Percentiles rank a stretch among this genome's conserved stretches.
phyloP scores from a whole-genome alignment of 306 rosid species.

The Pueraria montana region DNA sequence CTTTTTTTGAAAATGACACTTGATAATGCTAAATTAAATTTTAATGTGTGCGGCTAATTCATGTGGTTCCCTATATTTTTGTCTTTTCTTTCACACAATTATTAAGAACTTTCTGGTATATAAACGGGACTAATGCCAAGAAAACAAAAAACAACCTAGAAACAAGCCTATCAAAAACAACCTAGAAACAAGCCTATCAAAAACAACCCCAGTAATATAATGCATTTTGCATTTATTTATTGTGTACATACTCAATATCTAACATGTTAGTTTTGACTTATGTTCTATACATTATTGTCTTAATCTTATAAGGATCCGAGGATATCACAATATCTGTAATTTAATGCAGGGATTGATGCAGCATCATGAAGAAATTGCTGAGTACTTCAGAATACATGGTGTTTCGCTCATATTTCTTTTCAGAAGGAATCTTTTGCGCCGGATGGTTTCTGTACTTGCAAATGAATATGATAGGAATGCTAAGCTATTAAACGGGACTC shows the following conservation, averaged over 20 bases:
- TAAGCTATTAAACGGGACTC: conserved; percentile 89
- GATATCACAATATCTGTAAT: conserved; percentile 23
- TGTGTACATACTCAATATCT: conserved; percentile 16
- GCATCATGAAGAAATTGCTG: conserved; percentile 77
- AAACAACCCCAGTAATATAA: neutral
- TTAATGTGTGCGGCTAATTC: neutral
- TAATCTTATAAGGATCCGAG: neutral
- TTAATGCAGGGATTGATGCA: conserved; percentile 89
- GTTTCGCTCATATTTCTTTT: conserved; percentile 90
- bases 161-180: conserved; percentile 12
- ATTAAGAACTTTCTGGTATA: conserved; percentile 7
- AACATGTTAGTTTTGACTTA: conserved; percentile 1
- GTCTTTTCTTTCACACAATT: conserved; percentile 24
- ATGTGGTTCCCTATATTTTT: conserved; percentile 33
- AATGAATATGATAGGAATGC: conserved; percentile 81
- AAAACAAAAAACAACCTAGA: conserved; percentile 10
- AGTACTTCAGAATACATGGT: conserved; percentile 81
- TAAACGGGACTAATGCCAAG: neutral
- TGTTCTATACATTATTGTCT: conserved; percentile 33
- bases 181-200: neutral
- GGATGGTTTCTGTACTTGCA: conserved; percentile 92
- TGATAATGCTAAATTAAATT: conserved; percentile 27
- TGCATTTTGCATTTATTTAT: conserved; percentile 10
- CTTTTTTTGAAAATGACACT: conserved; percentile 20
- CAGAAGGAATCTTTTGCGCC: conserved; percentile 93